Evolutionary conservation across 2,329 filamentous ascomycete species (phyloP), one percentile per base, ranked within the genome.

Genomic region (Arthroderma uncinatum): DNA sequence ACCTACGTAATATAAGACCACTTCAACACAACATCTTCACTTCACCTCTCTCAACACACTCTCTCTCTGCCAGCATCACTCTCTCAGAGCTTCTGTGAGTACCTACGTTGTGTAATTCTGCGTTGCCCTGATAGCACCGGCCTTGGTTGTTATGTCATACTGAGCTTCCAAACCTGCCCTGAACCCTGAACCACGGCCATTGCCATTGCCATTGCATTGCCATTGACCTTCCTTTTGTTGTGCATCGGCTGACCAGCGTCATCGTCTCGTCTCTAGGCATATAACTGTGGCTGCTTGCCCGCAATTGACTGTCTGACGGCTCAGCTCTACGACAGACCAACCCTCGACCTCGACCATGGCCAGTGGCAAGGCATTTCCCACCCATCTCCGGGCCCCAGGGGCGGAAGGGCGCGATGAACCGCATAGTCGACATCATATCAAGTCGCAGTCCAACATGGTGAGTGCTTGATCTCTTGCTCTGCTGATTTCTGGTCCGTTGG

Each of bases 311-410:
- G 10, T 28, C 23, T 23, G 25, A 48, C n/a, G 16, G 44, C 44
- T 50, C 9, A 25, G 23, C 21, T 16, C 19, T 50, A 8, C 28
- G 25, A n/a, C 33, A 30, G 25, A 50, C 44, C 12, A 10, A 10
- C 5, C 39, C 39, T 16, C 4, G 14, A 6, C 14, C 25, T 12
- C 14, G 8, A 76, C 65, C 66, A 92, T 92, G 86, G 84, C 87
- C 63, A 79, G 44, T 19, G 25, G 82, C 68, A 89, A 82, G 75
- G 87, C 88, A 62, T 78, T 96, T 66, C 89, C 91, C 63, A 79
- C 87, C 44, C 92, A 94, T 79, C 81, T 96, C 67, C 92, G 70
- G 57, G 70, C 73, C 52, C 80, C 84, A 61, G 74, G 75, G 59
- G 66, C 67, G 37, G 64, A 65, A 59, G 63, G 67, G 53, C 68